phyloP scores from a whole-genome alignment of 2,329 filamentous ascomycete species.

The Ramichloridium luteum region DNA sequence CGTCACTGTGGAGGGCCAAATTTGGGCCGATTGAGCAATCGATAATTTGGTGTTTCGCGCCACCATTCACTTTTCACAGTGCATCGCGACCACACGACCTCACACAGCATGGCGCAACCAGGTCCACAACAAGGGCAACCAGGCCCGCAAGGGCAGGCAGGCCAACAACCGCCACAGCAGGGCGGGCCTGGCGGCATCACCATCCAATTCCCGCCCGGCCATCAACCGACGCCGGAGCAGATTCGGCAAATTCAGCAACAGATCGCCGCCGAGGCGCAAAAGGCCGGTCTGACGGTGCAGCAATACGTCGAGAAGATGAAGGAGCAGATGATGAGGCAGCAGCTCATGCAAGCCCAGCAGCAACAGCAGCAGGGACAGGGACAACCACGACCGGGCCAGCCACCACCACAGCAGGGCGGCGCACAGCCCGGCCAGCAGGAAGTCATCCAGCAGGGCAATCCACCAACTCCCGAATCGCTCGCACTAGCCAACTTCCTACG shows the following conservation, averaged over 20 bases:
- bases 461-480: slow-evolving; percentile 77
- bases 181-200: background rate
- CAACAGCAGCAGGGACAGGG: slow-evolving; percentile 26
- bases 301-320: slow-evolving; percentile 57
- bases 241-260: slow-evolving; percentile 73
- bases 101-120: background rate
- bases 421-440: slow-evolving; percentile 43
- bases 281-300: slow-evolving; percentile 71
- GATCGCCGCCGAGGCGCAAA: slow-evolving; percentile 69
- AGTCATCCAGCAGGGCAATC: slow-evolving; percentile 56
- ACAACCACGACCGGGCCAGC: slow-evolving; percentile 29
- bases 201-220: slow-evolving; percentile 25
- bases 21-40: background rate
- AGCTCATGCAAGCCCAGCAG: slow-evolving; percentile 26
- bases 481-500: slow-evolving; percentile 82
- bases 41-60: background rate
- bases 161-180: too few relatives aligned
- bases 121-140: background rate
- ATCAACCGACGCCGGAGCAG: slow-evolving; percentile 66
- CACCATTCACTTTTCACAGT: background rate
- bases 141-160: too few relatives aligned
- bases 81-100: background rate
- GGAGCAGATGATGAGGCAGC: slow-evolving; percentile 43
- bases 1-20: too few relatives aligned
- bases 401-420: slow-evolving; percentile 18